Percentiles rank a stretch among this genome's conserved stretches.
Evolutionary conservation across 768 basidiomycete species (phyloP).

Genomic region (Suillus brevipes): DNA sequence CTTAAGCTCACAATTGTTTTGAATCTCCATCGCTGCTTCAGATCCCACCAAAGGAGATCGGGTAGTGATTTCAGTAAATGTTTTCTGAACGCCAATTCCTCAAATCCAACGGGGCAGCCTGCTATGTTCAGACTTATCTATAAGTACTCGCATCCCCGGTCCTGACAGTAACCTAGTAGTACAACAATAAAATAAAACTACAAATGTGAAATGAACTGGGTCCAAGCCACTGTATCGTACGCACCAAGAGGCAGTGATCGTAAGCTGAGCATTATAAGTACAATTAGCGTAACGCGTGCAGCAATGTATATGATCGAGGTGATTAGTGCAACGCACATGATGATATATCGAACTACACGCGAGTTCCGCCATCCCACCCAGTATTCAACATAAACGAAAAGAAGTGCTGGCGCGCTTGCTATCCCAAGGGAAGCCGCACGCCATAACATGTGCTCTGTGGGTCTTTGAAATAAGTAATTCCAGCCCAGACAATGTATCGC

Average conservation of each 20-base stretch:
- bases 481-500: slow-evolving; percentile 28
- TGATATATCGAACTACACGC: too few relatives aligned
- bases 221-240: slow-evolving; percentile 20
- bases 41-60: too few relatives aligned
- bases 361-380: too few relatives aligned
- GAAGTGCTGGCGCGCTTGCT: neutral
- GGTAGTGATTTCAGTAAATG: too few relatives aligned
- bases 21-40: too few relatives aligned
- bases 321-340: neutral
- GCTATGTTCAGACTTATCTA: too few relatives aligned
- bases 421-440: slow-evolving; percentile 17
- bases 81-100: too few relatives aligned
- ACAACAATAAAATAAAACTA: neutral
- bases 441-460: slow-evolving; percentile 21
- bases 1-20: too few relatives aligned
- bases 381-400: neutral
- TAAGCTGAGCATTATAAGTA: slow-evolving; percentile 12
- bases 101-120: too few relatives aligned
- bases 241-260: slow-evolving; percentile 12
- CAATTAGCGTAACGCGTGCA: slow-evolving; percentile 15
- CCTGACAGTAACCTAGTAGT: too few relatives aligned
- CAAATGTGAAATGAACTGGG: slow-evolving; percentile 11
- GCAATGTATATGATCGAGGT: slow-evolving; percentile 9
- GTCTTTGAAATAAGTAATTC: slow-evolving; percentile 21
- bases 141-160: too few relatives aligned